Base-by-base conservation (phyloP, 1,284 basidiomycete species). In the Austroboletus rostrupii region DNA sequence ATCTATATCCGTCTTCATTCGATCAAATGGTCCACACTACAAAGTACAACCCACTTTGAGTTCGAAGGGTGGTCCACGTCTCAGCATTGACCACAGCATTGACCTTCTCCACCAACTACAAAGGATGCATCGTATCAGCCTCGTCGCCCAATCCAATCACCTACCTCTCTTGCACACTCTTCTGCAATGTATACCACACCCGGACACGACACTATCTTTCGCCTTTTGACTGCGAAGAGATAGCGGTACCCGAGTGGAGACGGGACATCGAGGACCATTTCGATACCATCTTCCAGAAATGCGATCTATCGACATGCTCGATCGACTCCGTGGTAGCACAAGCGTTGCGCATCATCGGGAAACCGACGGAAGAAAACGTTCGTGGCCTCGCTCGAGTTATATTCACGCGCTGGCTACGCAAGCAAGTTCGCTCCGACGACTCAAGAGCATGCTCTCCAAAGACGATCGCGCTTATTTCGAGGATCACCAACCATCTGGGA, bases 201-300 rank as follows among this genome's bases (percentile, higher is more conserved):
- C 1, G 14, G 13, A 33, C n/a, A 32, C 44, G 40, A 16, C 26
- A 45, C 33, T 32, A 7, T 28, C 19, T 17, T 26, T 19, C 26
- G 26, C 26, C 26, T 11, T 28, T 28, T 31, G 29, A 33, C 9
- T 40, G 51, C 40, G 39, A 20, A 32, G 37, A 38, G 16, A 21
- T 16, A 41, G 12, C 28, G 10, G 43, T 20, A 14, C 39, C 57
- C 1, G 20, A 14, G 16, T 62, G 54, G 59, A 39, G 58, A 41
- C 32, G 33, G 26, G 39, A 52, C 38, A 45, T 64, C 29, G 51
- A 60, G 9, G 36, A 33, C 13, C 29, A 58, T 29, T 53, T 64
- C 3, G 29, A 42, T 1, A 17, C 14, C 46, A 2, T 55, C 45
- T 62, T 64, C 48, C 16, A 6, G 26, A n/a, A n/a, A 40, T 39